Percentiles rank a stretch among this genome's conserved stretches.
Conservation (phyloP, 177 flowering plant species). For the Telopea speciosissima region DNA sequence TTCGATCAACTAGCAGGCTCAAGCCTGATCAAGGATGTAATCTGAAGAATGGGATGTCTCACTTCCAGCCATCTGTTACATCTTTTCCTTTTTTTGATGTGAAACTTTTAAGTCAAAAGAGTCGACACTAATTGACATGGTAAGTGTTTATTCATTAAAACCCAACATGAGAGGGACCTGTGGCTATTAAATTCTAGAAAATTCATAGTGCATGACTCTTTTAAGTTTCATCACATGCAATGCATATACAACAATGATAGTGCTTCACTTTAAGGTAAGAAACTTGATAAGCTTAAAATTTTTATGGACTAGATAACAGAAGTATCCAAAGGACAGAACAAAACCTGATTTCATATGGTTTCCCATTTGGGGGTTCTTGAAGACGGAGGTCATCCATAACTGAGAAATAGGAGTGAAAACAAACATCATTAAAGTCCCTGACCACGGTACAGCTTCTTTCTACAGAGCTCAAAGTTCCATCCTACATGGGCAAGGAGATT, state of each 20-base stretch:
- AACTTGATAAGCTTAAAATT: background rate
- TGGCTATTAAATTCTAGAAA: background rate
- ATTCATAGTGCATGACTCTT: background rate
- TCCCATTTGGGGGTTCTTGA: slow-evolving; percentile 40
- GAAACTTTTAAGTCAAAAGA: background rate
- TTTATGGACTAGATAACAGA: background rate
- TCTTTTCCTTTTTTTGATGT: background rate
- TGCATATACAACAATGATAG: background rate
- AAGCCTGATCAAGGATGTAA: background rate
- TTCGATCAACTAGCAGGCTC: background rate
- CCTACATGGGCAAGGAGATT: slow-evolving; percentile 35
- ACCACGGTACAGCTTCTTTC: slow-evolving; percentile 55
- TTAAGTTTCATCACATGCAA: background rate
- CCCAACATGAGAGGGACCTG: too few species aligned
- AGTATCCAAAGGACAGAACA: background rate
- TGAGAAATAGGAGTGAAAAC: slow-evolving; percentile 71
- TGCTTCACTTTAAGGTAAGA: background rate
- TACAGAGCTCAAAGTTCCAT: slow-evolving; percentile 79
- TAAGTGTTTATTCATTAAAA: too few species aligned
- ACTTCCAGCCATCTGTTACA: background rate
- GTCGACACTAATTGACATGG: background rate
- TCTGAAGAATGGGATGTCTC: background rate
- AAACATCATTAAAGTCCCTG: slow-evolving; percentile 73
- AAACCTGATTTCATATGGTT: slow-evolving; percentile 74
- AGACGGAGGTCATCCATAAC: slow-evolving; percentile 65